Conservation (phyloP, 208 protist species). For the Borovskyia barvae region DNA sequence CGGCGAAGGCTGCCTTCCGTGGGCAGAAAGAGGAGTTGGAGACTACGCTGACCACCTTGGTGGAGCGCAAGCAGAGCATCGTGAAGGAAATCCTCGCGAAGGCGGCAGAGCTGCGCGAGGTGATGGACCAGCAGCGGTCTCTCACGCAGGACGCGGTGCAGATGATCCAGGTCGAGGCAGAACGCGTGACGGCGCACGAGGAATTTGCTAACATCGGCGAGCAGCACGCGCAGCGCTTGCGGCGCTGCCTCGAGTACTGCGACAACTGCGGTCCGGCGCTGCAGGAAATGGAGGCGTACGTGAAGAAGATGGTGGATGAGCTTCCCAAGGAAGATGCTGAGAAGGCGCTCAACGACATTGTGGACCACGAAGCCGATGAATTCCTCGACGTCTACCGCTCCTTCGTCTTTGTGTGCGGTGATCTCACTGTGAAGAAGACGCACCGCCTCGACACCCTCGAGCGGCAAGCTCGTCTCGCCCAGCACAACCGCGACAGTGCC, state of each 20-base stretch:
- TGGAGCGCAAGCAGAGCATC: slow-evolving; percentile 40
- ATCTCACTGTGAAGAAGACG: slow-evolving; percentile 84
- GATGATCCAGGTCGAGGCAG: slow-evolving; percentile 49
- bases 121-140: slow-evolving; percentile 63
- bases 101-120: slow-evolving; percentile 43
- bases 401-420: slow-evolving; percentile 70
- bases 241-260: slow-evolving; percentile 65
- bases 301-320: slow-evolving; percentile 47
- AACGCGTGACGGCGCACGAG: slow-evolving; percentile 63
- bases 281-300: slow-evolving; percentile 55
- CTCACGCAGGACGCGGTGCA: slow-evolving; percentile 40
- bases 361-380: slow-evolving; percentile 44
- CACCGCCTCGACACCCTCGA: slow-evolving; percentile 84
- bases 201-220: slow-evolving; percentile 73
- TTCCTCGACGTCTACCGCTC: slow-evolving; percentile 64
- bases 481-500: slow-evolving; percentile 77
- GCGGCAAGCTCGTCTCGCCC: slow-evolving; percentile 72
- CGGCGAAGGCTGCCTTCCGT: slow-evolving; percentile 32
- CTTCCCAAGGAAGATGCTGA: slow-evolving; percentile 42
- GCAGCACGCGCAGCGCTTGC: slow-evolving; percentile 60
- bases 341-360: slow-evolving; percentile 40
- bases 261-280: slow-evolving; percentile 42
- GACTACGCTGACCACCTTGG: slow-evolving; percentile 28
- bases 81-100: slow-evolving; percentile 71
- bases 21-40: slow-evolving; percentile 29